Base-by-base conservation (phyloP, 1,284 basidiomycete genomes). In the Leccinum cinnamomeum region DNA sequence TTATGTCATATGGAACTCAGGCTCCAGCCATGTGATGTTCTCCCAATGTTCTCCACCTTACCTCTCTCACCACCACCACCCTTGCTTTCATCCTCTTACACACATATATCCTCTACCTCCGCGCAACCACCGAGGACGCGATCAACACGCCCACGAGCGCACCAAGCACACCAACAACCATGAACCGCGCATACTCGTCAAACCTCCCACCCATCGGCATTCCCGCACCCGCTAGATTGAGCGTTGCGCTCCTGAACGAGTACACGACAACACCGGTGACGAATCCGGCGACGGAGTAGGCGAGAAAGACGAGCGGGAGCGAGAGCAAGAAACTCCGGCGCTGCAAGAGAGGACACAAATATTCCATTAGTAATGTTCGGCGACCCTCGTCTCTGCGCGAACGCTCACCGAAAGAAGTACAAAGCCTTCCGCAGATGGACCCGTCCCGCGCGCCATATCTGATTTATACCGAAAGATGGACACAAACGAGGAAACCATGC, bases 231-330 rank as follows among this genome's bases (percentile, higher is more conserved):
- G 76, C 76, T 23, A 72, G 28, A 50, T 73, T 69, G 18, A 79
- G 61, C 0, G 79, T 77, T 4, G 77, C 72, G 0, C 83, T 87
- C 2, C 84, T 77, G 73, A 89, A 84, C 0, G 85, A 84, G 70
- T 90, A 91, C 28, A 90, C 67, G 0, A 86, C 81, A 50, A 91
- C 78, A 0, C 82, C 89, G 0, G 82, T 79, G 55, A 90, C 75
- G 75, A 92, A 88, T 0, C 82, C 87, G 3, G 85, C 79, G 59
- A 90, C 79, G 0, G 87, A 83, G 72, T 89, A 91, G 0, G 84
- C 82, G 44, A 91, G 77, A 68, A 91, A 86, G 18, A 90, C 87
- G 11, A 89, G 77, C 0, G 90, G 90, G n/a, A 91, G 80, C 0
- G 90, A 89, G 63, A 89, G 78, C 39, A 89, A 74, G 35, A 91